Evolutionary conservation across 495 filamentous ascomycete species (phyloP).

Genomic region (Margaritispora aquatica): DNA sequence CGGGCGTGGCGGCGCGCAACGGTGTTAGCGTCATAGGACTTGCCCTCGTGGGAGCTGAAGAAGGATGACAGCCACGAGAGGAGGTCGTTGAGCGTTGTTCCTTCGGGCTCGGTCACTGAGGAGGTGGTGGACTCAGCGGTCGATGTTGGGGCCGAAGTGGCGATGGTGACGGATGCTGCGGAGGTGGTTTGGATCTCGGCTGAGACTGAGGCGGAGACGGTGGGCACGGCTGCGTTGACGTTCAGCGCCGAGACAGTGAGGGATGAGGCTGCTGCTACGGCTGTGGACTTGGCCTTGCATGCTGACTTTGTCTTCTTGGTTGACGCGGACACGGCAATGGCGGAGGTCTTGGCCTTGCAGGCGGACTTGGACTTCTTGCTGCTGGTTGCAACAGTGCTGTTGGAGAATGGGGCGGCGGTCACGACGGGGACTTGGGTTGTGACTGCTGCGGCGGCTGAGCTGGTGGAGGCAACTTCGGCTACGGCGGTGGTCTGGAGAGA

Average conservation of each 20-base stretch:
- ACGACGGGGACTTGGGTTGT: slow-evolving; percentile 10
- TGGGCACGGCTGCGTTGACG: slow-evolving; percentile 6
- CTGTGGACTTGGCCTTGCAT: slow-evolving; percentile 11
- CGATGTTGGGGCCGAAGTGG: slow-evolving; percentile 14
- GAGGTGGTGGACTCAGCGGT: slow-evolving; percentile 16
- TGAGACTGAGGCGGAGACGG: not conserved
- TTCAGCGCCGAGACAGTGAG: not conserved
- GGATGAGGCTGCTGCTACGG: too few relatives aligned
- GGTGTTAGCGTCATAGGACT: not conserved
- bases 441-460: not conserved
- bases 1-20: slow-evolving; percentile 13
- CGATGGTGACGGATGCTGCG: slow-evolving; percentile 11
- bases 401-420: slow-evolving; percentile 20
- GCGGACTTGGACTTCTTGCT: slow-evolving; percentile 20
- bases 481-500: not conserved
- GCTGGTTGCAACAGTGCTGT: slow-evolving; percentile 18
- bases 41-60: slow-evolving; percentile 5
- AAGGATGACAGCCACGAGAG: slow-evolving; percentile 13
- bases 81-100: slow-evolving; percentile 22
- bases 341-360: slow-evolving; percentile 11
- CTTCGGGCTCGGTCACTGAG: slow-evolving; percentile 17
- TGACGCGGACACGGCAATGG: slow-evolving; percentile 11
- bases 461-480: not conserved
- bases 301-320: slow-evolving; percentile 19
- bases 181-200: slow-evolving; percentile 10